Base-by-base conservation (phyloP, 148 eudicot genomes). In the Persicaria tinctoria region DNA sequence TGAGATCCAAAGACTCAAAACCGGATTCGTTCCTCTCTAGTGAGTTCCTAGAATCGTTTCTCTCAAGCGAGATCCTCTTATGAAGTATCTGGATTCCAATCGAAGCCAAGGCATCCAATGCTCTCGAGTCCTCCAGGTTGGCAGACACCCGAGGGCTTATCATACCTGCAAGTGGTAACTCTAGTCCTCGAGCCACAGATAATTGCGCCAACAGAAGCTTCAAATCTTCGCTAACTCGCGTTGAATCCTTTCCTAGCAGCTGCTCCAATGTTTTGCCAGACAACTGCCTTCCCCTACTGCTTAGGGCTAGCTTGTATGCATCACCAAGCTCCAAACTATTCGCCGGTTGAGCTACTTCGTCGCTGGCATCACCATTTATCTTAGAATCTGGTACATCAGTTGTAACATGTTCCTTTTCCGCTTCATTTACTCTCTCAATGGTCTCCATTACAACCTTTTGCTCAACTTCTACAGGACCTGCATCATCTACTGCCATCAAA, bases 281-380 rank as follows among this genome's bases (percentile, higher is more conserved):
- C 62, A 86, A 79, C 63, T 88, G 96, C 81, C 89, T 87, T 69
- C 91, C 89, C 74, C 77, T 89, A 74, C 76, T 82, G 78, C 91
- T 78, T 32, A 87, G 72, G 68, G 97, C 99, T 71, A 96, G 83
- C 85, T 84, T 92, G 86, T 92, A 96, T 55, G 99, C 97, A 83
- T 90, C 97, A 32, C 88, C 86, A 46, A 96, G 96, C 66, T 96
- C 94, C 81, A 95, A 80, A 59, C 74, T 38, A 76, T 79, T 82
- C 18, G 86, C 8, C 68, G 54, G 32, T 78, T 72, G 74, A 85
- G 63, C 50, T 76, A 79, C 80, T 78, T 78, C 51, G 48, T 84
- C 85, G 71, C 68, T 80, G n/a, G 62, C 51, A 75, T 75, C 79
- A 66, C 84, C 66, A 68, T 48, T 82, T 27, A 44, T 79, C 49